Base-by-base conservation (phyloP, 176 grass and related monocot species). In the Carex myosuroides region DNA sequence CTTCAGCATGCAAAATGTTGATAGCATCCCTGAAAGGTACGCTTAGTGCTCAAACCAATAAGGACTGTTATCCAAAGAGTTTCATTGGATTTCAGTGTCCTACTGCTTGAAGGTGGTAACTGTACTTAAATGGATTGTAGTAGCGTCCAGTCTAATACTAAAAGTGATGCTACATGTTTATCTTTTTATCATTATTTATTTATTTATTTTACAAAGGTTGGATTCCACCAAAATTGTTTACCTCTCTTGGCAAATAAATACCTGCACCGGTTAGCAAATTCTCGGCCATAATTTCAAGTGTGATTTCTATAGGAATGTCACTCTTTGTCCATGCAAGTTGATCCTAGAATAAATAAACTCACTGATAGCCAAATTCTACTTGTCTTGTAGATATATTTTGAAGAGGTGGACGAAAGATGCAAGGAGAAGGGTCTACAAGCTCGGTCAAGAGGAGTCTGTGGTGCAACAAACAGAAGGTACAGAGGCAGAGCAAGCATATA, bases 381-480 rank as follows among this genome's bases (percentile, higher is more conserved):
- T 81, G 58, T 59, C 1, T 14, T 63, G 33, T 22, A 81, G 79
- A 62, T 95, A 93, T 86, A 92, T 93, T 88, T 89, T 88, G 74
- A 93, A 92, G 79, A 89, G 91, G 8, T 93, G 91, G 93, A 95
- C 91, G 24, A 95, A 95, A 86, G 93, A 95, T 89, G 89, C 93
- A 54, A 89, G 85, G 79, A 91, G 84, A 91, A 91, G 87, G 24
- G 84, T 89, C 75, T 91, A 89, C 84, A 91, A 85, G 84, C 61
- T 88, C 60, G 33, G 75, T 89, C 87, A 95, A 87, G 93, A 95
- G 39, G 90, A 89, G 88, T 83, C 88, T 83, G 80, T 74, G 60
- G 33, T 21, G 9, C 79, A 60, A 32, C 90, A 92, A 82, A 85
- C 85, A 16, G 91, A 91, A 64, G 90, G 87, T 83, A 91, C 88